Base-by-base conservation (phyloP, 2,329 filamentous ascomycete species). In the Neopestalotiopsis rosae region DNA sequence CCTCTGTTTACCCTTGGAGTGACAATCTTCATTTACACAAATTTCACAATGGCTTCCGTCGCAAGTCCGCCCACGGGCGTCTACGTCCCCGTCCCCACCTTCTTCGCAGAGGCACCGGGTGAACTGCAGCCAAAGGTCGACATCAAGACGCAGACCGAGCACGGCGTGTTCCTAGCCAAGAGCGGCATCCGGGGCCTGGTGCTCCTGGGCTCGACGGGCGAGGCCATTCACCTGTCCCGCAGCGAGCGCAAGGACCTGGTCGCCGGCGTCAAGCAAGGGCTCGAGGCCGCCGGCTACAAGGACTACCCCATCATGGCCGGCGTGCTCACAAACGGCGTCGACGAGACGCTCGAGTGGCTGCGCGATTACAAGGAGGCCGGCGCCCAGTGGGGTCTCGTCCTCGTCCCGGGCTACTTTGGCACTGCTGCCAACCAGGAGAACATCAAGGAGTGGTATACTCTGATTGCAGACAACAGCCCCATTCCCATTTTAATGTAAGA, bases 361-460 rank as follows among this genome's bases (percentile, higher is more conserved):
- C 71, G 76, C 10, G 77, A 79, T 67, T 87, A 87, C 68, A 84
- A 86, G 70, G 80, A 85, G 58, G 88, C 89, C 0, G 88, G 89
- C 12, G 86, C 87, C 13, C 86, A 89, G 71, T 91, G 87, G 84
- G 90, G 89, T 28, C 80, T 92, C 69, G 87, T 89, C 45, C 83
- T 92, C 61, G 87, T 88, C 57, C 90, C 89, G 0, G 89, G 89
- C 0, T 92, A 92, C 77, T 92, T 92, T 77, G 89, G 88, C 2
- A 80, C 83, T 0, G 85, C 85, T 2, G 87, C 84, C 32, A 86
- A 81, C 59, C 89, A 91, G 77, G 84, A 87, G 64, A 88, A 88
- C 3, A 82, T 92, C 24, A 81, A 84, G 69, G 84, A 86, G 74
- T 92, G 89, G 89, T 92, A 87, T 74, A 85, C 81, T 38, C 79